Base-by-base conservation (phyloP, 2,329 filamentous ascomycete genomes). In the Graphilbum ipis-grandicollis region DNA sequence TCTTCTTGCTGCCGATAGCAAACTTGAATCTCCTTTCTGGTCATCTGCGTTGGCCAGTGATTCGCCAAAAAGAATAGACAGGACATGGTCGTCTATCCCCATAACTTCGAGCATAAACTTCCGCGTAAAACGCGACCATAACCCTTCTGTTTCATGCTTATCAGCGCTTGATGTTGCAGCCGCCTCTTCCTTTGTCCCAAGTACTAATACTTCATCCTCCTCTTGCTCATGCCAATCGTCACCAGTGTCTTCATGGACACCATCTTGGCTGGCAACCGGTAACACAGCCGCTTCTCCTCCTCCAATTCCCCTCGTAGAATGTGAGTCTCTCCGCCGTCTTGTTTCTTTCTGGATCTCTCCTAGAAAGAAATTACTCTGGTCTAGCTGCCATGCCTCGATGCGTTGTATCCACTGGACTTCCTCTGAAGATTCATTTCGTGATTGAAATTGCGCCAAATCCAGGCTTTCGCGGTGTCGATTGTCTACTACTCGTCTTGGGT, bases 261-360 rank as follows among this genome's bases (percentile, higher is more conserved):
- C 21, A 17, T 33, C 35, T 15, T 22, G 25, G 31, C 39, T 8
- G 26, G 29, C 28, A 10, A 29, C 14, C 9, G 28, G 9, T n/a
- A n/a, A n/a, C n/a, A n/a, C n/a, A n/a, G n/a, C n/a, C n/a, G n/a
- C n/a, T n/a, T n/a, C n/a, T n/a, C n/a, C n/a, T n/a, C n/a, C n/a
- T n/a, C n/a, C n/a, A n/a, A n/a, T n/a, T n/a, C n/a, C n/a, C n/a
- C n/a, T n/a, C n/a, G n/a, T n/a, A n/a, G n/a, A n/a, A n/a, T n/a
- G n/a, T n/a, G 72, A 77, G 52, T 72, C 69, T 23, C 76, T 66
- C 40, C 79, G 70, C 40, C 79, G 67, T 43, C 65, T 62, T 38
- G 85, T 93, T 56, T 93, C 84, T 43, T 73, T 78, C 55, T 92
- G 81, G 34, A 96, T 86, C 56, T 94, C 84, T 39, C 93, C 81